Evolutionary conservation across 2,329 filamentous ascomycete genomes (phyloP), one percentile per base, ranked within the genome.

Genomic region (Aspergillus ochraceoroseus): DNA sequence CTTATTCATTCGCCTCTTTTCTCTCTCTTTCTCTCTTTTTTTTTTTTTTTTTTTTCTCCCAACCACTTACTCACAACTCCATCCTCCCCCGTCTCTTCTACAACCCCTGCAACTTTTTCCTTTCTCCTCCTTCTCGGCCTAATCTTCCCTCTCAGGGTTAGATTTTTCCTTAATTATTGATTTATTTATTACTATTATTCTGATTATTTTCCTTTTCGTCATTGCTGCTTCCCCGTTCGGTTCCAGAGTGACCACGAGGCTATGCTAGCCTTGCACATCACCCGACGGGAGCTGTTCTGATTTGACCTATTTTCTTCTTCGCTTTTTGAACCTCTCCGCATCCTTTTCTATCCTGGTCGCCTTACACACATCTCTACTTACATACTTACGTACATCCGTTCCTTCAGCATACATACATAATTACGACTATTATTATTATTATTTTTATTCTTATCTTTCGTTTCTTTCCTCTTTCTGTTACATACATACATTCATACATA

Each of bases 181-280:
- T n/a, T n/a, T n/a, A n/a, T n/a, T n/a, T n/a, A n/a, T n/a, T n/a
- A n/a, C n/a, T n/a, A n/a, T 43, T 28, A 23, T 47, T 43, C 37
- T 41, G 35, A 42, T 41, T 38, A 39, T 49, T 44, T 40, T 35
- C 37, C 38, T 38, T 36, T 38, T 35, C 25, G 30, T 40, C 20
- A 31, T 38, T 17, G 20, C 44, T 37, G 31, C 34, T 17, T 23
- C 44, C 37, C 35, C 34, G 20, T 43, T 47, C 43, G 43, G 49
- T 39, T 48, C 32, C 47, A 49, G 43, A 42, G 47, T 55, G 52
- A 48, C 51, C 53, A 55, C 53, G 53, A 57, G 55, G 55, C 52
- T 58, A 57, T 58, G 55, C 53, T 58, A 56, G 56, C 49, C 51
- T 52, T 53, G 56, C 52, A 54, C 46, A 59, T 59, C 55, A 57